Evolutionary conservation across 106 monocot genomes (phyloP).

Genomic region (Dioscorea dumetorum): DNA sequence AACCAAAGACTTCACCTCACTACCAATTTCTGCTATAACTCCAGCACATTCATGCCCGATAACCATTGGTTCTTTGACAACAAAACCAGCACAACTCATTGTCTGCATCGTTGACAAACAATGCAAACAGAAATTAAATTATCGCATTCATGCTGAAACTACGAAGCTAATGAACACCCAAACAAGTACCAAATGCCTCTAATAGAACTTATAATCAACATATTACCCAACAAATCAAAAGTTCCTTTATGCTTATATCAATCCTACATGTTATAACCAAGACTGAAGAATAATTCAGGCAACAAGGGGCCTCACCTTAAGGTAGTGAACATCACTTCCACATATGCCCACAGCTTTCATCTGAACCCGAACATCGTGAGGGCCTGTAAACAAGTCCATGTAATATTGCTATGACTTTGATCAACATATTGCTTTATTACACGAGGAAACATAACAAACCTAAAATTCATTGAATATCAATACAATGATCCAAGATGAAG

Average conservation of each 20-base stretch:
- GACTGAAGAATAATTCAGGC: too few species aligned
- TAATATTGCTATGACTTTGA: too few species aligned
- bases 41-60: slow-evolving; percentile 98
- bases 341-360: too few species aligned
- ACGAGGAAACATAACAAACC: too few species aligned
- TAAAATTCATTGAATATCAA: too few species aligned
- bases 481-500: too few species aligned
- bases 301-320: too few species aligned
- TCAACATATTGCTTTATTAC: too few species aligned
- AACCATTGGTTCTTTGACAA: slow-evolving; percentile 98
- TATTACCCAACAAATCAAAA: not conserved
- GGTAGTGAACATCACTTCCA: too few species aligned
- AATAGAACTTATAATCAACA: too few species aligned
- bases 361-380: too few species aligned
- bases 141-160: not conserved
- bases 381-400: too few species aligned
- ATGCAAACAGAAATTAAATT: not conserved
- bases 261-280: not conserved
- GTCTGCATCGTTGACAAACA: slow-evolving; percentile 21
- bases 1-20: slow-evolving; percentile 60
- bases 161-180: not conserved
- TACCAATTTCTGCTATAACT: slow-evolving; percentile 81
- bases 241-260: not conserved
- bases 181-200: not conserved
- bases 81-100: slow-evolving; percentile 74